Evolutionary conservation across 2,329 filamentous ascomycete genomes (phyloP).

Genomic region (Exophiala spinifera): DNA sequence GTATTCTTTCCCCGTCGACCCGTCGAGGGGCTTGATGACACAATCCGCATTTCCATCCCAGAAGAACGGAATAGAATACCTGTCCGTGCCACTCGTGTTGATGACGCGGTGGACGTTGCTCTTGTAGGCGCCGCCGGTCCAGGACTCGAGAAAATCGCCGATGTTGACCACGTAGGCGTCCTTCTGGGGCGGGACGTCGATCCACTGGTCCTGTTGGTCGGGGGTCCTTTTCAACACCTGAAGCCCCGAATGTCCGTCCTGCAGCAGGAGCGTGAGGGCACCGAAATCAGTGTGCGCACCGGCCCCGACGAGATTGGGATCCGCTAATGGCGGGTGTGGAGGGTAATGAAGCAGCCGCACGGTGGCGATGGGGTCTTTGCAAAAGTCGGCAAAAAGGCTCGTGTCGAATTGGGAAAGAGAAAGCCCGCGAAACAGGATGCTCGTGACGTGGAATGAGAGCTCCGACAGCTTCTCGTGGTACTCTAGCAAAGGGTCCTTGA

Average conservation of each 20-base stretch:
- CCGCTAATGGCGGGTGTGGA: conserved; percentile 27
- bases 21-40: conserved; percentile 26
- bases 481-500: conserved; percentile 16
- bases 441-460: conserved; percentile 16
- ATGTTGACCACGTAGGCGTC: conserved; percentile 50
- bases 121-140: conserved; percentile 54
- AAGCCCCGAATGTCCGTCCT: conserved; percentile 51
- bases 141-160: conserved; percentile 20
- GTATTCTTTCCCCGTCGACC: conserved; percentile 10
- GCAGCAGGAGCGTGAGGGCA: conserved; percentile 56
- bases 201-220: conserved; percentile 45
- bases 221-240: conserved; percentile 47
- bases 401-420: conserved; percentile 44
- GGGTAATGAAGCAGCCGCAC: conserved; percentile 34
- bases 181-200: conserved; percentile 43
- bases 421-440: conserved; percentile 47
- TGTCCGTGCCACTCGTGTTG: conserved; percentile 49
- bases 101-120: conserved; percentile 56
- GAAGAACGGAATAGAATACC: conserved; percentile 59
- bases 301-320: conserved; percentile 28
- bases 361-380: conserved; percentile 29
- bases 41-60: conserved; percentile 53
- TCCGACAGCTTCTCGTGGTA: conserved; percentile 14
- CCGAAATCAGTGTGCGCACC: conserved; percentile 50
- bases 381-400: conserved; percentile 29